Evolutionary conservation across 352 stramenopile genomes (phyloP), one percentile per base, ranked within the genome.

Genomic region (Phytophthora megakarya): DNA sequence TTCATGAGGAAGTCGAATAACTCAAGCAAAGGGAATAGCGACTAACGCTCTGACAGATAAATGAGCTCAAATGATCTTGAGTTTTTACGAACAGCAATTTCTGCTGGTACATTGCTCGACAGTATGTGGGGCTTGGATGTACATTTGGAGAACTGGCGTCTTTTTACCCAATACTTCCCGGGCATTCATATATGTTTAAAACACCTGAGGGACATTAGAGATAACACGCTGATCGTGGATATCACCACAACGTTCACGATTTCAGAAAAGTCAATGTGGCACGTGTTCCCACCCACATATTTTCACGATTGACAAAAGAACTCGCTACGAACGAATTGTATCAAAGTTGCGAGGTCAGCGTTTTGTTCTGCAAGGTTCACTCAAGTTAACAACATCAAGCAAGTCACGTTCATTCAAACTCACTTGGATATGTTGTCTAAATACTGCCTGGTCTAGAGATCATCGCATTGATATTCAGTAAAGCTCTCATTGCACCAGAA

Each of bases 191-290:
- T 53, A 19, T 4, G 22, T 19, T 18, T 43, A 7, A 52, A 26
- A 8, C 25, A 52, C 13, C 28, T 52, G 16, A 54, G 32, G 13
- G 13, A 42, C 3, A 43, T 43, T 10, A 43, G 18, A 21, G 19
- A 32, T 15, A 2, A 43, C 28, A 33, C 12, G n/a, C 15, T 30
- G 13, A 18, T 30, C 19, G 40, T 21, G 11, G 13, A 13, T 25
- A 52, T 30, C 13, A 40, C 45, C 9, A 38, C 45, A 6, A 52
- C n/a, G 10, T 32, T 54, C 28, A 54, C 46, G 12, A 33, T 54
- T 16, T 54, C 46, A 28, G 30, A 22, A 3, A 13, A 3, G 5
- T 39, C 46, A 1, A 5, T 54, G 5, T 15, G 13, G 9, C 13
- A 43, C 21, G 30, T 40, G 15, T 54, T 43, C 18, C 46, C 46